phyloP scores from a whole-genome alignment of 2,329 filamentous ascomycete genomes.

The Fusarium veterinarium region DNA sequence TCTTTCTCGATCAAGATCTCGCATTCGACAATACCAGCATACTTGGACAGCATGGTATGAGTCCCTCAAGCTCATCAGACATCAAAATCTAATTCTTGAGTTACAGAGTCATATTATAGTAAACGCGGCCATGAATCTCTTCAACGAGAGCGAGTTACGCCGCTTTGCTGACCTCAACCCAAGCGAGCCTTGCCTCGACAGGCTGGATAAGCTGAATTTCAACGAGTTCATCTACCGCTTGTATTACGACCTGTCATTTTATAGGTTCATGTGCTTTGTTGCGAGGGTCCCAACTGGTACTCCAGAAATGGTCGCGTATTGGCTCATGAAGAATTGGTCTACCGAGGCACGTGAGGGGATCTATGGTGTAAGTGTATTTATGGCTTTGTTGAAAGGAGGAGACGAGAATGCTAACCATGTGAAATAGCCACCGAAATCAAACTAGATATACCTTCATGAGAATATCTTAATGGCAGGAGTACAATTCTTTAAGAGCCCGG shows the following conservation, averaged over 20 bases:
- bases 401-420: accelerated
- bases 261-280: not conserved
- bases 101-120: not conserved
- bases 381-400: not conserved
- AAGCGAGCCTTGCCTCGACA: not conserved
- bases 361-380: not conserved
- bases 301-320: not conserved
- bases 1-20: not conserved
- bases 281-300: not conserved
- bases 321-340: not conserved
- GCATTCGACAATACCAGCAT: no score
- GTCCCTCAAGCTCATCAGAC: not conserved
- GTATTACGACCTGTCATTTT: not conserved
- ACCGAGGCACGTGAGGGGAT: not conserved
- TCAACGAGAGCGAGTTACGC: not conserved
- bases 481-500: not conserved
- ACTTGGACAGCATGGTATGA: not conserved
- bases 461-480: not conserved
- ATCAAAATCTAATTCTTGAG: not conserved
- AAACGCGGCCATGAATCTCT: not conserved
- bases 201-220: not conserved
- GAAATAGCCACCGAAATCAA: not conserved
- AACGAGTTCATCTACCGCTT: not conserved
- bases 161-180: not conserved
- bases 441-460: not conserved